Evolutionary conservation across 345 rosid genomes (phyloP).

Genomic region (Kandelia obovata): DNA sequence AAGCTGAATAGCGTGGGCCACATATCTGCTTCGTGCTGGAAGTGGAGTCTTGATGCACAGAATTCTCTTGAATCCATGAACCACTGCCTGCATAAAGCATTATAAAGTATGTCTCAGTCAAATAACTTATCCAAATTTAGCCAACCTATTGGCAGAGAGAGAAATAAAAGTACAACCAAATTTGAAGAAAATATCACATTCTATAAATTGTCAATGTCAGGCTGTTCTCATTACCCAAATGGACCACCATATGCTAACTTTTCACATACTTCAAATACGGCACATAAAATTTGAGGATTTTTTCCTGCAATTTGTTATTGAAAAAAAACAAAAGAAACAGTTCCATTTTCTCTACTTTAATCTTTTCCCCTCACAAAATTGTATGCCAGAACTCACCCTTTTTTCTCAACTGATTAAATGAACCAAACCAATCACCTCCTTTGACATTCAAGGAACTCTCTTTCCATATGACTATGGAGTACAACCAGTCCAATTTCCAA

Average conservation of each 20-base stretch:
- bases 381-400: too few relatives aligned
- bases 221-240: background rate
- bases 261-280: background rate
- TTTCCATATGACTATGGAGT: too few relatives aligned
- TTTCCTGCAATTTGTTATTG: too few relatives aligned
- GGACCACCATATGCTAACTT: background rate
- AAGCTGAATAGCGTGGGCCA: slow-evolving; percentile 24
- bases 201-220: background rate
- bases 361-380: too few relatives aligned
- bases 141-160: background rate
- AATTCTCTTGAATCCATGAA: slow-evolving; percentile 54
- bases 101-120: background rate
- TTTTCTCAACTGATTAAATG: too few relatives aligned
- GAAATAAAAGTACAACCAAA: background rate
- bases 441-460: too few relatives aligned
- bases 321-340: background rate
- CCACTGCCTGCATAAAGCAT: slow-evolving; percentile 34
- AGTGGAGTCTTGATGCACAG: slow-evolving; percentile 26
- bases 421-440: too few relatives aligned
- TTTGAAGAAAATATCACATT: background rate
- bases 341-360: too few relatives aligned
- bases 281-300: background rate
- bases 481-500: too few relatives aligned
- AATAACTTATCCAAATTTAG: background rate
- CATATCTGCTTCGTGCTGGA: slow-evolving; percentile 17